phyloP scores from a whole-genome alignment of 352 stramenopile species.

The Pythium aquatile region DNA sequence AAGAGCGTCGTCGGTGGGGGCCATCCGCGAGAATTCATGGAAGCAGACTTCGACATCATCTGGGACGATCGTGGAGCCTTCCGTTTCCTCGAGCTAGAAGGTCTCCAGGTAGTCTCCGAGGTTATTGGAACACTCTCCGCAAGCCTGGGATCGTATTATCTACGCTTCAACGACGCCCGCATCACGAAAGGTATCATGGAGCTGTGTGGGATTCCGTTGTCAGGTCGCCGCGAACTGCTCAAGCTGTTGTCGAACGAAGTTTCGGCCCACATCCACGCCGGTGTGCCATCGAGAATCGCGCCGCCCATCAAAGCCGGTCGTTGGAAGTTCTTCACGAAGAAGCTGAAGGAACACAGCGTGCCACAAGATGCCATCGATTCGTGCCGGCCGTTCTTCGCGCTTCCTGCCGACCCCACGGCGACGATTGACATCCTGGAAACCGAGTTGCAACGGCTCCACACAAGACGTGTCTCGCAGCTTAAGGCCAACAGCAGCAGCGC shows the following conservation, averaged over 20 bases:
- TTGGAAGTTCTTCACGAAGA: constrained; percentile 74
- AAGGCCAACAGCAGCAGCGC: constrained; percentile 9
- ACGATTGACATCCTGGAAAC: constrained; percentile 67
- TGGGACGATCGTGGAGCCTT: constrained; percentile 71
- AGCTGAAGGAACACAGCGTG: constrained; percentile 61
- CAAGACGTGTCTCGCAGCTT: constrained; percentile 34
- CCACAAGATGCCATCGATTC: constrained; percentile 48
- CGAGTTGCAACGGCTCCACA: constrained; percentile 64
- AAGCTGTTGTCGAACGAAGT: constrained; percentile 79
- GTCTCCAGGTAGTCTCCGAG: constrained; percentile 71
- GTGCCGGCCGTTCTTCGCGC: constrained; percentile 71
- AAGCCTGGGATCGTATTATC: constrained; percentile 71
- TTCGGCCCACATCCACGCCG: constrained; percentile 60
- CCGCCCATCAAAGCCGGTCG: constrained; percentile 63
- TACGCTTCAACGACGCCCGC: constrained; percentile 77
- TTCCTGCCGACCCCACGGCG: constrained; percentile 61
- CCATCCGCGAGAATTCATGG: constrained; percentile 77
- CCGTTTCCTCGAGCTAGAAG: constrained; percentile 76
- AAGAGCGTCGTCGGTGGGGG: constrained; percentile 65
- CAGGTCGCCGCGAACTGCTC: constrained; percentile 61
- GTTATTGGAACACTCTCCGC: constrained; percentile 61
- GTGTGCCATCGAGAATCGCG: constrained; percentile 52
- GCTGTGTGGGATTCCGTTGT: constrained; percentile 51
- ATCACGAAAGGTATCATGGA: constrained; percentile 72
- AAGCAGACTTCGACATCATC: constrained; percentile 84